A percentile compares a stretch with the other conserved stretches of the same genome.
These are phyloP conservation scores for Selaginella tamariscina DNA, from an alignment of 75 land plant species.

Conservation along the genomic window DNA sequence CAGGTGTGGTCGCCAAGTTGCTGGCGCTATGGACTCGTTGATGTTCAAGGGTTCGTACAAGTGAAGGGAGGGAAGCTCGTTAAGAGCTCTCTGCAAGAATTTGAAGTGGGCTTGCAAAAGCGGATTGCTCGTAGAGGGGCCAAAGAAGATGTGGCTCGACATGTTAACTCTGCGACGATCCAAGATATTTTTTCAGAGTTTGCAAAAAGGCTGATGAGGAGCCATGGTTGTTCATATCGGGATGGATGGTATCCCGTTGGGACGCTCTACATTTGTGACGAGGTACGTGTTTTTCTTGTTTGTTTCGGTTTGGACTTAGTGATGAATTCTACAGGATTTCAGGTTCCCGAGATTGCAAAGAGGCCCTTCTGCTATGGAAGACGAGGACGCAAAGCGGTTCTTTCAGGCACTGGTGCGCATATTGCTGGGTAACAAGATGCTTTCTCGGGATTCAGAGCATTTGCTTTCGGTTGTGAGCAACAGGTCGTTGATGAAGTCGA, in stretches of 20 bases:
- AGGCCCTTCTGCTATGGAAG: no score
- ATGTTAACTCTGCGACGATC: background rate
- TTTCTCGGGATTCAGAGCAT: no score
- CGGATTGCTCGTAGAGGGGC: background rate
- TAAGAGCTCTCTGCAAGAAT: background rate
- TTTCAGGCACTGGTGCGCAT: no score
- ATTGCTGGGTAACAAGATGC: no score
- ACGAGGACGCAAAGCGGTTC: no score
- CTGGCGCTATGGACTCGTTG: background rate
- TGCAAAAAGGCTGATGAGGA: background rate
- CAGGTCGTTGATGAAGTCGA: no score
- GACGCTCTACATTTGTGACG: background rate
- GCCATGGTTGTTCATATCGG: background rate
- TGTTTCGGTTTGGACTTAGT: no score
- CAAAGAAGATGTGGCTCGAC: background rate
- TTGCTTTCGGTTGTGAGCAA: no score
- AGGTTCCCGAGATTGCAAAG: no score
- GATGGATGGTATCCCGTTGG: background rate
- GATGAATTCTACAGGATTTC: no score
- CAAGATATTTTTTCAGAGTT: background rate
- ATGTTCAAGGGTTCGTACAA: background rate
- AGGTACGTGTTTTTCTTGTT: no score
- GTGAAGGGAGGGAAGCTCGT: background rate
- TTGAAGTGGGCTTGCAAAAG: background rate
- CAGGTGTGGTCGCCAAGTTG: background rate